Conservation (phyloP, 768 basidiomycete genomes). For the Phaeolepiota aurea region DNA sequence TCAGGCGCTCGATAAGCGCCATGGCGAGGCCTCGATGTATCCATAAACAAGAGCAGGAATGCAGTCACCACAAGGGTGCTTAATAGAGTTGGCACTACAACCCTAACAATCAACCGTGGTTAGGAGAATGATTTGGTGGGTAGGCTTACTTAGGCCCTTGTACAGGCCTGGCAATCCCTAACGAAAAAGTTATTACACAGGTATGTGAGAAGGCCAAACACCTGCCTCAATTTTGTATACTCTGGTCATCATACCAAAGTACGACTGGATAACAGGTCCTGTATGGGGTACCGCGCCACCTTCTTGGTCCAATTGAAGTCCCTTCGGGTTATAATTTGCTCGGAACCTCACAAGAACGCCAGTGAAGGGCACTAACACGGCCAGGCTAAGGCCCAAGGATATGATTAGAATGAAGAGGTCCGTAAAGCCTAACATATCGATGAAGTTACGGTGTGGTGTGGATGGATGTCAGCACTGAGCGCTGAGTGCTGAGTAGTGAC, state of each 20-base stretch:
- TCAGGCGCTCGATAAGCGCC: constrained; percentile 59
- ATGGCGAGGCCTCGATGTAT: constrained; percentile 50
- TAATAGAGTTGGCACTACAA: constrained; percentile 31
- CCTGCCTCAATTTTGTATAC: constrained; percentile 64
- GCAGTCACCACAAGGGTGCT: constrained; percentile 49
- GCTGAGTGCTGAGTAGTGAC: too few relatives aligned
- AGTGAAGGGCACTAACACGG: constrained; percentile 50
- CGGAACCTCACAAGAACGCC: constrained; percentile 71
- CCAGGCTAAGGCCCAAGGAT: constrained; percentile 45
- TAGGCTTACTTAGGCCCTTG: constrained; percentile 59
- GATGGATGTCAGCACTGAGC: constrained; percentile 1
- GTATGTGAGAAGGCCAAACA: neutral
- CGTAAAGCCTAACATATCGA: constrained; percentile 18
- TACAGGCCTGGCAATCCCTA: constrained; percentile 67
- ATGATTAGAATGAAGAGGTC: constrained; percentile 32
- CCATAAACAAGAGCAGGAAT: constrained; percentile 50
- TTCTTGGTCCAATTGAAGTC: constrained; percentile 71
- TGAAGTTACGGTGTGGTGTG: neutral
- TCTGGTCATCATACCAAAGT: constrained; percentile 64
- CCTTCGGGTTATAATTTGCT: constrained; percentile 83
- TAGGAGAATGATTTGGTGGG: neutral
- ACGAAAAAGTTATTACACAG: constrained; percentile 1
- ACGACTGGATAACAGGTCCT: constrained; percentile 69
- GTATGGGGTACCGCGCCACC: constrained; percentile 71
- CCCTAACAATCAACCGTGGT: neutral